These are phyloP conservation scores for Saturnispora ahearnii DNA, from an alignment of 805 yeast genomes.

Conservation along the genomic window DNA sequence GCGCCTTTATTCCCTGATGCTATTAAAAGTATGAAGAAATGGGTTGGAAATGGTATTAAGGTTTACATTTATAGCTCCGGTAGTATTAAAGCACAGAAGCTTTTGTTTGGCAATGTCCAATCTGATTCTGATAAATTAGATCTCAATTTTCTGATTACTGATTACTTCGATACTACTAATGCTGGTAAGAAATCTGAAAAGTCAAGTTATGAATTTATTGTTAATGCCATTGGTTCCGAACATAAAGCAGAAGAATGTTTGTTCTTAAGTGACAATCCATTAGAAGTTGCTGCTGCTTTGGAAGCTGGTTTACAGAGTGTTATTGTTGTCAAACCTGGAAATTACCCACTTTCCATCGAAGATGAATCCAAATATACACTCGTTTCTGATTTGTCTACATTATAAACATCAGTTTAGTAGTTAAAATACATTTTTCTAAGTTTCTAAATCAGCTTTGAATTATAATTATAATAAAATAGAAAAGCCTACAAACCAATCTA, in stretches of 20 bases:
- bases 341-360: slow-evolving; percentile 38
- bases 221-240: slow-evolving; percentile 18
- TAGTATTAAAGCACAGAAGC: slow-evolving; percentile 75
- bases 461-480: background rate
- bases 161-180: slow-evolving; percentile 79
- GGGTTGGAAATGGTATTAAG: slow-evolving; percentile 26
- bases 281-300: slow-evolving; percentile 69
- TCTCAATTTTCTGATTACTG: slow-evolving; percentile 44
- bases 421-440: background rate
- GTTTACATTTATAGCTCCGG: slow-evolving; percentile 85
- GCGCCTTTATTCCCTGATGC: slow-evolving; percentile 79
- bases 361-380: slow-evolving; percentile 17
- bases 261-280: slow-evolving; percentile 74
- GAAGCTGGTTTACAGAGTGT: slow-evolving; percentile 50
- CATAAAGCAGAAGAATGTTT: slow-evolving; percentile 31
- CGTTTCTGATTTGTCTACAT: background rate
- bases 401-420: background rate
- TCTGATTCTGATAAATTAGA: slow-evolving; percentile 17
- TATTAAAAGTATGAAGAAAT: slow-evolving; percentile 40
- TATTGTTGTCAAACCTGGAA: slow-evolving; percentile 70
- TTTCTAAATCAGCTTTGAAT: background rate
- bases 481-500: background rate
- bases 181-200: slow-evolving; percentile 62
- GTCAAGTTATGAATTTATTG: slow-evolving; percentile 51
- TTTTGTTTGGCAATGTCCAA: slow-evolving; percentile 59